Conservation (phyloP, 108 stramenopile species). For the Aurantiochytrium sp. region DNA sequence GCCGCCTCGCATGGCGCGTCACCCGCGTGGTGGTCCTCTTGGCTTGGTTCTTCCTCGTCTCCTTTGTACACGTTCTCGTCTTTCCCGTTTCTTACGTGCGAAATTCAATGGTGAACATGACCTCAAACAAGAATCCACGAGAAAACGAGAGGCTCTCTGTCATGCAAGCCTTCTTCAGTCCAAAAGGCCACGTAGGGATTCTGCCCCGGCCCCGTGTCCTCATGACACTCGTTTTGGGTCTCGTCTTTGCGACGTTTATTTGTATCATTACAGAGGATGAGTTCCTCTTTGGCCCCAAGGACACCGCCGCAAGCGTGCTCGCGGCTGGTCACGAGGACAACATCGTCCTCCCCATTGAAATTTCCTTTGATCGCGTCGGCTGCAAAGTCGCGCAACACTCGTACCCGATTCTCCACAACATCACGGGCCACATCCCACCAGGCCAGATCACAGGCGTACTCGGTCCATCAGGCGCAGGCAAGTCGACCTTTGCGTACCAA, state of each 20-base stretch:
- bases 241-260: not conserved
- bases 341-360: not conserved
- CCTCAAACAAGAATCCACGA: not conserved
- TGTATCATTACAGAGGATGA: not conserved
- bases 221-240: not conserved
- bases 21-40: not conserved
- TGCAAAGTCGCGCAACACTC: not conserved
- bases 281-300: not conserved
- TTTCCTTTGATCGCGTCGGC: not conserved
- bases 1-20: not conserved
- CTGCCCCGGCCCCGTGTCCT: not conserved
- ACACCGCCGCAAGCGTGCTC: not conserved
- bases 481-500: not conserved
- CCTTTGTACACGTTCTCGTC: not conserved
- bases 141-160: not conserved
- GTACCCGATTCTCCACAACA: not conserved
- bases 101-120: not conserved
- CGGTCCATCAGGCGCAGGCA: constrained; percentile 9
- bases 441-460: constrained; percentile 12
- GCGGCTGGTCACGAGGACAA: not conserved
- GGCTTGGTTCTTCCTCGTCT: not conserved
- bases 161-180: not conserved
- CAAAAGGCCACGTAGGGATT: not conserved
- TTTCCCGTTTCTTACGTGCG: not conserved
- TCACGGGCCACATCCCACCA: not conserved